These are phyloP conservation scores for Platanus orientalis DNA, from an alignment of 164 flowering plant species.

Conservation along the genomic window DNA sequence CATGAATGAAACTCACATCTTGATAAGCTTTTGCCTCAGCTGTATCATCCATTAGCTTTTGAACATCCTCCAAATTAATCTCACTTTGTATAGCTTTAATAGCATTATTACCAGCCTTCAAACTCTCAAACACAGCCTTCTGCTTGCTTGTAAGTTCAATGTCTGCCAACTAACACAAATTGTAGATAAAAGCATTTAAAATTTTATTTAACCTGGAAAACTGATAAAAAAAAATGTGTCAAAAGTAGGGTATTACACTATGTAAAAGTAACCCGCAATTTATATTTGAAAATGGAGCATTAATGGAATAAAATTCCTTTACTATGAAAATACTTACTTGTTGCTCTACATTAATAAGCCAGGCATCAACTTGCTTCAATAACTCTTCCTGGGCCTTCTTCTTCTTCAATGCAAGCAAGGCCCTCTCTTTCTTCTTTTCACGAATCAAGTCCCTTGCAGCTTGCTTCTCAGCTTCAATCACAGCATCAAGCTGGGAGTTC, in stretches of 20 bases:
- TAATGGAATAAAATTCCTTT: not conserved
- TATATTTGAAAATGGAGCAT: not conserved
- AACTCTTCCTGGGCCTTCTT: conserved; percentile 89
- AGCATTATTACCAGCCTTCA: conserved; percentile 76
- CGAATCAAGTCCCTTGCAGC: conserved; percentile 89
- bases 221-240: not conserved
- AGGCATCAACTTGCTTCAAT: conserved; percentile 85
- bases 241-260: not conserved
- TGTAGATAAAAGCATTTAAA: conserved; percentile 5
- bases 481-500: conserved; percentile 64
- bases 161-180: conserved; percentile 73
- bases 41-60: conserved; percentile 91
- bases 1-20: conserved; percentile 55
- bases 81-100: conserved; percentile 92
- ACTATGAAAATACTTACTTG: conserved; percentile 84
- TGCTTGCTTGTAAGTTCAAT: conserved; percentile 93
- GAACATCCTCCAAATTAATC: conserved; percentile 89
- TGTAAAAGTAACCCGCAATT: not conserved
- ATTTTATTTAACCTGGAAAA: not conserved
- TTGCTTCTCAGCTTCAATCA: conserved; percentile 95
- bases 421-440: conserved; percentile 93
- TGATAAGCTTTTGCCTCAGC: conserved; percentile 94
- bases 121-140: conserved; percentile 90
- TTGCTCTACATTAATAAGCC: conserved; percentile 92
- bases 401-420: conserved; percentile 89